Evolutionary conservation across 2,329 filamentous ascomycete species (phyloP).

Genomic region (Akanthomyces lecanii): DNA sequence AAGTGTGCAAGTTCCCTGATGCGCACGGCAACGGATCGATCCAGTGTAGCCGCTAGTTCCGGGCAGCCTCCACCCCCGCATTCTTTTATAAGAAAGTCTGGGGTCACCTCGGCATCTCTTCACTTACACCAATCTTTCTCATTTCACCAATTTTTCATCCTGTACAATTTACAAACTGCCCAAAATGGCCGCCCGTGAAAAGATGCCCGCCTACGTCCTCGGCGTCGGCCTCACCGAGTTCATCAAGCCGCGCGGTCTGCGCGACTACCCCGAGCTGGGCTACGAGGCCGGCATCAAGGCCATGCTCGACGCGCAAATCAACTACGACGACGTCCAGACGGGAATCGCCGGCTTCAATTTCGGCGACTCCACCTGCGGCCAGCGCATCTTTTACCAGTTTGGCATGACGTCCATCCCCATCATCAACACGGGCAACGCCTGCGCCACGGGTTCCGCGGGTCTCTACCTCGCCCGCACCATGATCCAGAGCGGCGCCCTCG

Average conservation of each 20-base stretch:
- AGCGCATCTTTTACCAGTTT: slow-evolving; percentile 98
- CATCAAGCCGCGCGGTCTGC: slow-evolving; percentile 90
- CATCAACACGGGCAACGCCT: slow-evolving; percentile 99
- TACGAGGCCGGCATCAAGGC: slow-evolving; percentile 91
- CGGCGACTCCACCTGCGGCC: slow-evolving; percentile 89
- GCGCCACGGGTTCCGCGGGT: slow-evolving; percentile 87
- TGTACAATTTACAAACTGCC: background rate
- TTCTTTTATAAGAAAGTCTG: background rate
- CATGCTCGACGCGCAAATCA: slow-evolving; percentile 83
- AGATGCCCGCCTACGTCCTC: slow-evolving; percentile 66
- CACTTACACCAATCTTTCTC: background rate
- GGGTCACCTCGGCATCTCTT: slow-evolving; percentile 9
- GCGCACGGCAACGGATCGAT: background rate
- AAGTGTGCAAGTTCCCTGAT: background rate
- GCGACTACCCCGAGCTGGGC: slow-evolving; percentile 90
- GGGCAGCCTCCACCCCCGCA: slow-evolving; percentile 9
- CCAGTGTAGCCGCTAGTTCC: background rate
- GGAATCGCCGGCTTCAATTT: slow-evolving; percentile 96
- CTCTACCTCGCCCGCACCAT: slow-evolving; percentile 78
- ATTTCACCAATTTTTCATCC: background rate
- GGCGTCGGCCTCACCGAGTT: slow-evolving; percentile 99
- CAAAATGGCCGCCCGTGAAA: background rate
- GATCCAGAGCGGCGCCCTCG: slow-evolving; percentile 72
- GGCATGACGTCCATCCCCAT: slow-evolving; percentile 96
- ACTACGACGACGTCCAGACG: slow-evolving; percentile 92